Conservation (phyloP, 495 filamentous ascomycete genomes). For the Lasiosphaeria miniovina region DNA sequence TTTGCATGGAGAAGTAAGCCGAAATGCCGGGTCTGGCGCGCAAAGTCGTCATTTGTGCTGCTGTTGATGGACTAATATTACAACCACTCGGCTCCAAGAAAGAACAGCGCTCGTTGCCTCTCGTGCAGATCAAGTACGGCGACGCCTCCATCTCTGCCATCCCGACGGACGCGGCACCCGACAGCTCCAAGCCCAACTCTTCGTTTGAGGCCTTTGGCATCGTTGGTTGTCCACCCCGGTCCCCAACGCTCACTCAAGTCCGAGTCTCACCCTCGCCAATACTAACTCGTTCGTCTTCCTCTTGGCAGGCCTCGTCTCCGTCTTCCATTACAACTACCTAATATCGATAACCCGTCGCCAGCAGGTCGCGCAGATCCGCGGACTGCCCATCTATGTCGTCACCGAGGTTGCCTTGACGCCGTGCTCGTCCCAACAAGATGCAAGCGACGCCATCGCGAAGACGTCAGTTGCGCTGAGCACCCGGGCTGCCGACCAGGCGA, state of each 20-base stretch:
- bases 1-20: slow-evolving; percentile 6
- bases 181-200: slow-evolving; percentile 33
- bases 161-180: slow-evolving; percentile 33
- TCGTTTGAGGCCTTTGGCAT: slow-evolving; percentile 79
- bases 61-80: slow-evolving; percentile 81
- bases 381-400: slow-evolving; percentile 77
- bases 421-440: slow-evolving; percentile 69
- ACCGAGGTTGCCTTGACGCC: slow-evolving; percentile 87
- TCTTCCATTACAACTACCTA: slow-evolving; percentile 72
- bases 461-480: slow-evolving; percentile 53
- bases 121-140: slow-evolving; percentile 72
- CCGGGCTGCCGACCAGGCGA: slow-evolving; percentile 30
- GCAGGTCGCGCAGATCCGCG: slow-evolving; percentile 83
- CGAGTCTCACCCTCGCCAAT: not conserved
- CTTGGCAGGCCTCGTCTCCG: slow-evolving; percentile 62
- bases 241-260: not conserved
- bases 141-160: slow-evolving; percentile 50
- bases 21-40: slow-evolving; percentile 72
- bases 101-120: slow-evolving; percentile 43
- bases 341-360: slow-evolving; percentile 78
- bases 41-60: slow-evolving; percentile 77
- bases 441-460: slow-evolving; percentile 63
- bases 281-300: slow-evolving; percentile 9
- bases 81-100: slow-evolving; percentile 59
- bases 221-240: slow-evolving; percentile 57